Evolutionary conservation across 1,284 basidiomycete genomes (phyloP).

Genomic region (Pterulicium gracile): DNA sequence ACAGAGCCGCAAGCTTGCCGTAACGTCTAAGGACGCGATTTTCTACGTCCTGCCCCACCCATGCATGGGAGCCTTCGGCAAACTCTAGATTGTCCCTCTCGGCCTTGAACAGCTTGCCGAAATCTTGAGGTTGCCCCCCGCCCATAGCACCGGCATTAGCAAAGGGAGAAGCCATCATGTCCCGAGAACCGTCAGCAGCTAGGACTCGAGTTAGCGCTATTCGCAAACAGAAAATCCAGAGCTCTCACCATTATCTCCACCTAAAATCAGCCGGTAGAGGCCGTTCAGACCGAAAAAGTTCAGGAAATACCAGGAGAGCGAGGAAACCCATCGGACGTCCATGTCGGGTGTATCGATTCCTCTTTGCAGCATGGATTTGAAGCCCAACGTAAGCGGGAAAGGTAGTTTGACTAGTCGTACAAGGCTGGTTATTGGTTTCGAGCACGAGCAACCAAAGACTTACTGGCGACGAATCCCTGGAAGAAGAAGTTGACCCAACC

Average conservation of each 20-base stretch:
- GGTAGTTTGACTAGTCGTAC: constrained; percentile 78
- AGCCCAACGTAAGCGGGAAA: constrained; percentile 93
- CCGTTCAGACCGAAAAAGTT: constrained; percentile 98
- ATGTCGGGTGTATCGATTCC: constrained; percentile 95
- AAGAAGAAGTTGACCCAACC: constrained; percentile 99
- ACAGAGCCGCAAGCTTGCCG: constrained; percentile 27
- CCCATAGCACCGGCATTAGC: constrained; percentile 42
- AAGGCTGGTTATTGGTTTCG: constrained; percentile 5
- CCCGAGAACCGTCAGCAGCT: constrained; percentile 72
- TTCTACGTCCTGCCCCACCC: constrained; percentile 77
- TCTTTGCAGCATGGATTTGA: constrained; percentile 98
- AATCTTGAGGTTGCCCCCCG: constrained; percentile 68
- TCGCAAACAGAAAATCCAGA: constrained; percentile 7
- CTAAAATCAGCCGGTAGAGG: constrained; percentile 87
- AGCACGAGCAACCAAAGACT: constrained; percentile 19
- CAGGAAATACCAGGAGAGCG: constrained; percentile 98
- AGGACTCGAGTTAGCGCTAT: constrained; percentile 10
- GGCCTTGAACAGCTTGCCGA: constrained; percentile 80
- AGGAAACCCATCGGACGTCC: constrained; percentile 98
- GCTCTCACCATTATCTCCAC: constrained; percentile 76
- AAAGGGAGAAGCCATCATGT: constrained; percentile 66
- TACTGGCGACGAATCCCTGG: constrained; percentile 94
- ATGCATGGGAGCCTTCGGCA: constrained; percentile 74
- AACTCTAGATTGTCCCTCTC: constrained; percentile 93
- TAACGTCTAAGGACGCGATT: constrained; percentile 68